Percentiles rank a stretch among this genome's conserved stretches.
Conservation (phyloP, 352 stramenopile genomes). For the Saprolegnia diclina region DNA sequence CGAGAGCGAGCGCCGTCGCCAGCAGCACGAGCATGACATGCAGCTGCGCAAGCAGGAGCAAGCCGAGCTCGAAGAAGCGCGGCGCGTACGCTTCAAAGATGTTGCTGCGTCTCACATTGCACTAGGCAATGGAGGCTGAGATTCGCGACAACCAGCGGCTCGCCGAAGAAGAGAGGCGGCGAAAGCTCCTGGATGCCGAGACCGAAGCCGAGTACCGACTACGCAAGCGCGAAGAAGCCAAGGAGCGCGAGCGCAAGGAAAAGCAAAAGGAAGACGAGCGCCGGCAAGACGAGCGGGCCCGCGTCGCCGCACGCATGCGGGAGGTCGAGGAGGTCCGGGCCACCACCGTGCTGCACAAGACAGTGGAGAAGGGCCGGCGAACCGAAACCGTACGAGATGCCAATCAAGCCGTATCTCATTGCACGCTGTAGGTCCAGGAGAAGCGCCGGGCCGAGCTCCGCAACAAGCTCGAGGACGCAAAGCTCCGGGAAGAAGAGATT, state of each 20-base stretch:
- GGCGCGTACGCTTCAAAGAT: slow-evolving; percentile 9
- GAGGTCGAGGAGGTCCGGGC: slow-evolving; percentile 45
- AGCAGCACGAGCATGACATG: slow-evolving; percentile 47
- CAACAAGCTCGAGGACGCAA: slow-evolving; percentile 54
- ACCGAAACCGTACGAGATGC: slow-evolving; percentile 31
- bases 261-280: slow-evolving; percentile 48
- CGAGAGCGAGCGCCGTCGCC: slow-evolving; percentile 31
- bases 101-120: neutral
- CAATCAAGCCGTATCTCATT: neutral
- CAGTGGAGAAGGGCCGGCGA: slow-evolving; percentile 46
- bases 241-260: slow-evolving; percentile 41
- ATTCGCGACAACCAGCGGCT: neutral
- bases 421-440: slow-evolving; percentile 46
- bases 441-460: slow-evolving; percentile 36
- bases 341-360: slow-evolving; percentile 37
- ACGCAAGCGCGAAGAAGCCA: slow-evolving; percentile 43
- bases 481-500: slow-evolving; percentile 76
- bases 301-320: slow-evolving; percentile 60
- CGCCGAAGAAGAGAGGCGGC: slow-evolving; percentile 43
- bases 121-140: neutral
- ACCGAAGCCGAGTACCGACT: slow-evolving; percentile 39
- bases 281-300: slow-evolving; percentile 45
- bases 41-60: slow-evolving; percentile 9
- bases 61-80: slow-evolving; percentile 33
- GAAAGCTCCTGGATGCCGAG: slow-evolving; percentile 49